These are phyloP conservation scores for Tetrahymena elliotti DNA, from an alignment of 73 alveolate species.

Conservation along the genomic window DNA sequence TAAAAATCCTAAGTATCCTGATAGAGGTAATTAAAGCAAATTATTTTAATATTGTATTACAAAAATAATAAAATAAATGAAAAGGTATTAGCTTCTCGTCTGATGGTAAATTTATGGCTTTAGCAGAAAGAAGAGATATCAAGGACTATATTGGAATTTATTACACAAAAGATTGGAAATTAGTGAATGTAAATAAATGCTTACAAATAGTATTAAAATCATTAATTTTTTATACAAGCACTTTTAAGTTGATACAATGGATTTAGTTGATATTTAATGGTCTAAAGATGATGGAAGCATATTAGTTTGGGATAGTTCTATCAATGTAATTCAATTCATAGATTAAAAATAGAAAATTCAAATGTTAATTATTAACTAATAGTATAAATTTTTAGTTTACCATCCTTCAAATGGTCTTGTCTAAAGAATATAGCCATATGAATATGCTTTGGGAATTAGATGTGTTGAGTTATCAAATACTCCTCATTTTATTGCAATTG, in stretches of 20 bases:
- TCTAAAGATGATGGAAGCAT: constrained; percentile 81
- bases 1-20: constrained; percentile 44
- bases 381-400: constrained; percentile 69
- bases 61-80: neutral
- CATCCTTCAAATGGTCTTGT: constrained; percentile 78
- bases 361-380: neutral
- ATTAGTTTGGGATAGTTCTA: constrained; percentile 67
- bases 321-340: neutral
- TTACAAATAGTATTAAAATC: neutral
- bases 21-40: constrained; percentile 58
- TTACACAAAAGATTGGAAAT: constrained; percentile 82
- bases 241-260: constrained; percentile 88
- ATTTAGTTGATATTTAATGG: constrained; percentile 81
- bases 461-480: constrained; percentile 61
- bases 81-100: constrained; percentile 48
- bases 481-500: constrained; percentile 63
- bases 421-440: constrained; percentile 69
- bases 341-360: neutral
- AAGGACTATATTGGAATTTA: constrained; percentile 89
- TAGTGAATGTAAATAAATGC: constrained; percentile 47
- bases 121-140: constrained; percentile 82
- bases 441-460: constrained; percentile 81
- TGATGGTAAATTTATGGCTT: constrained; percentile 89
- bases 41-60: constrained; percentile 35
- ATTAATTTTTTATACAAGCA: constrained; percentile 1